Evolutionary conservation across 2,329 filamentous ascomycete genomes (phyloP), one percentile per base, ranked within the genome.

Genomic region (Coleophoma crateriformis): DNA sequence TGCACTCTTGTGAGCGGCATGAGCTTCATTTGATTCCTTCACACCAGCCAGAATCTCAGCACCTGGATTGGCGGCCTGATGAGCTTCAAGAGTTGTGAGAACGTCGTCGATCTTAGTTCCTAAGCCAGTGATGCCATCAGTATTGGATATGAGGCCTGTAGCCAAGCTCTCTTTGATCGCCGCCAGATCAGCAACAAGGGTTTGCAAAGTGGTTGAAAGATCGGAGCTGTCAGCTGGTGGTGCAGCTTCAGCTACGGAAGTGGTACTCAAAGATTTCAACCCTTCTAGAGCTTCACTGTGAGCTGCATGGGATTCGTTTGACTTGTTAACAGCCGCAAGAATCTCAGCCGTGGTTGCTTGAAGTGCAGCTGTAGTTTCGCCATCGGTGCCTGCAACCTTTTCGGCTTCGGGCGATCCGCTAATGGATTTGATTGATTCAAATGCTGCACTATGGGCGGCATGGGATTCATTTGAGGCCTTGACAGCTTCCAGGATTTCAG

Each of bases 11-110:
- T 59, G 57, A 11, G 53, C 48, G 2, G 53, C 55, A 46, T 62
- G 58, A 2, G 55, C 55, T 15, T 58, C 54, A 15, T 60, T 61
- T 6, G 55, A 59, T 49, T 55, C 50, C 45, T 58, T 52, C n/a
- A 62, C 38, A 10, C 55, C 57, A 7, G 50, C 47, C 13, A 62
- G 15, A 20, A 62, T 54, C 7, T 56, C 54, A 11, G 56, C 53
- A 50, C 53, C 53, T 3, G 48, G 27, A 17, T 15, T 46, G 2
- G 39, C 49, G 7, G 50, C 51, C 33, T 58, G 61, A 37, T 61
- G 60, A 13, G 52, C 50, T 40, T 59, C 58, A 4, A 63, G 40
- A 6, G 51, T 46, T 27, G 48, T 49, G 12, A 58, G 48, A 13
- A 62, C 45, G 40, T 40, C 48, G n/a, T 37, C 48, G 15, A 62